A percentile compares a stretch with the other conserved stretches of the same genome.
phyloP scores from a whole-genome alignment of 2,329 filamentous ascomycete species.

The Diplodia seriata region DNA sequence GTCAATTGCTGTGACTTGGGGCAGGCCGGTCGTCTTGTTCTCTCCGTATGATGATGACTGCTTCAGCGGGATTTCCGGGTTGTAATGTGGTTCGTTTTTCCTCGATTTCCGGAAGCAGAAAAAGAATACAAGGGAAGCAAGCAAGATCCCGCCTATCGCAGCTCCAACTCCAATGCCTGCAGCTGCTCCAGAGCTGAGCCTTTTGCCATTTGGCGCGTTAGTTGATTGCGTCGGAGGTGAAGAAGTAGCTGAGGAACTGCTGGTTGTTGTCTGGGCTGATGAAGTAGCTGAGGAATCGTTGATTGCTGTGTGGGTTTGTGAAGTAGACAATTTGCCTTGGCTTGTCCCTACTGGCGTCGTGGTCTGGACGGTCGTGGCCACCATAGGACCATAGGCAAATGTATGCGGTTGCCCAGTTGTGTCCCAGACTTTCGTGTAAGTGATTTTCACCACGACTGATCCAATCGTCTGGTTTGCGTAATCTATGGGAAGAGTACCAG shows the following conservation, averaged over 20 bases:
- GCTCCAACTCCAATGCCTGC: conserved; percentile 50
- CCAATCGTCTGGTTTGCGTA: no score
- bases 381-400: no score
- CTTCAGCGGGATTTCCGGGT: conserved; percentile 3
- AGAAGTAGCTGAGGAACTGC: background rate
- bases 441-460: no score
- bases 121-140: conserved; percentile 39
- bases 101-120: conserved; percentile 37
- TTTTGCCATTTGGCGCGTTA: no score
- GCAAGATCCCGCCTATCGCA: conserved; percentile 42
- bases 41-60: conserved; percentile 7
- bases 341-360: background rate
- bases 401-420: no score
- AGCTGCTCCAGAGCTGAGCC: conserved; percentile 35
- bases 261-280: no score
- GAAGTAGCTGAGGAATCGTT: background rate
- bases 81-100: background rate
- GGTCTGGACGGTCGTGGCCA: no score
- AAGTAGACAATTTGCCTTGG: background rate
- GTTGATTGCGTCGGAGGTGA: background rate
- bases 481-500: no score
- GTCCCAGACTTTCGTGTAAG: no score
- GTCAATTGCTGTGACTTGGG: conserved; percentile 1
- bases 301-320: no score
- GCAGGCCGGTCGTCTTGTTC: background rate